These are phyloP conservation scores for Microcyclospora pomicola DNA, from an alignment of 2,329 filamentous ascomycete genomes.

Conservation along the genomic window DNA sequence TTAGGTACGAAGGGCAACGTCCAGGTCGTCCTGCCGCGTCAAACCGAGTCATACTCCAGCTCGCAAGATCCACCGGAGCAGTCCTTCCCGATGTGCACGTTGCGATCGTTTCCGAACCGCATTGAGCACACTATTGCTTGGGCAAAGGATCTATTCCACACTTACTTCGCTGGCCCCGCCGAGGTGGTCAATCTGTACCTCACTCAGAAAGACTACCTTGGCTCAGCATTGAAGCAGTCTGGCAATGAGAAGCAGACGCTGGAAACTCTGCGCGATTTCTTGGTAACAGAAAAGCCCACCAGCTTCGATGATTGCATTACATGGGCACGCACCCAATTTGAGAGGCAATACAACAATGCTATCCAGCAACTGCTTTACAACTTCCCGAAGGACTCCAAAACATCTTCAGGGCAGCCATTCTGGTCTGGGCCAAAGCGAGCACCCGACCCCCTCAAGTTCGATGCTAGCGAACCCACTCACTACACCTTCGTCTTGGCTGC, in stretches of 20 bases:
- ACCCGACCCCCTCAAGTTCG: constrained; percentile 80
- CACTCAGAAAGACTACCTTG: constrained; percentile 79
- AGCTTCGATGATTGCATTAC: constrained; percentile 93
- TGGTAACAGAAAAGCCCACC: constrained; percentile 81
- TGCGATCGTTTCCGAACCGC: constrained; percentile 92
- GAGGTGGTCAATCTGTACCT: constrained; percentile 87
- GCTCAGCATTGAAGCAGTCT: constrained; percentile 75
- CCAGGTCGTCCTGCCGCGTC: constrained; percentile 77
- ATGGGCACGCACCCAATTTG: constrained; percentile 87
- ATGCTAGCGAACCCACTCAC: constrained; percentile 71
- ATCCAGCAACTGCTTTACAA: constrained; percentile 93
- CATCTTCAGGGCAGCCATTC: constrained; percentile 79
- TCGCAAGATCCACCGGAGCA: constrained; percentile 97
- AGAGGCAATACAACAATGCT: constrained; percentile 92
- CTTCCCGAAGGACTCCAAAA: constrained; percentile 87
- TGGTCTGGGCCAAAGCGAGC: constrained; percentile 98
- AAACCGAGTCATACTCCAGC: constrained; percentile 94
- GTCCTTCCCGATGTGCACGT: constrained; percentile 97
- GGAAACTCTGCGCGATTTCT: constrained; percentile 76
- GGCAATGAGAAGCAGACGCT: constrained; percentile 90
- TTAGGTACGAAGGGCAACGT: constrained; percentile 99
- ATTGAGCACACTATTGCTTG: constrained; percentile 99
- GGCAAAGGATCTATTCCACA: constrained; percentile 92
- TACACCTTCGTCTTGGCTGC: constrained; percentile 76
- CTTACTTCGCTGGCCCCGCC: constrained; percentile 81